Evolutionary conservation across 495 filamentous ascomycete genomes (phyloP), one percentile per base, ranked within the genome.

Genomic region (Penicillium daleae): DNA sequence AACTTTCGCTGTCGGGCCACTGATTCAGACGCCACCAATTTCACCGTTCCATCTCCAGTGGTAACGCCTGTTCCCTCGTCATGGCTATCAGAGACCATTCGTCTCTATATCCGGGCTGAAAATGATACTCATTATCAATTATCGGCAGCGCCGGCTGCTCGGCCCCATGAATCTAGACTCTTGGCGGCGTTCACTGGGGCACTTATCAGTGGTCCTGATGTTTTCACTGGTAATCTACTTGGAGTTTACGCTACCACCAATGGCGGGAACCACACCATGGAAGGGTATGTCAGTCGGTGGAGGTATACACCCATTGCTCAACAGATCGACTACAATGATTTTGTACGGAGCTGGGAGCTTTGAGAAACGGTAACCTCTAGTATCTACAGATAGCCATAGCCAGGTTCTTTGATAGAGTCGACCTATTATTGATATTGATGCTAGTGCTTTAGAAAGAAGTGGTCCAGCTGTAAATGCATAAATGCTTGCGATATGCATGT

Each of bases 171-270:
- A 8, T 52, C 56, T 4, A 50, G 49, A 19, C 50, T 59, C 17
- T 52, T 44, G 12, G 54, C 63, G 24, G 6, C 32, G 5, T 55
- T 50, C 8, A 35, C 57, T n/a, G 55, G 60, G 13, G 50, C 50
- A 12, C 27, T 70, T 6, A 58, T 70, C 7, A 67, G 67, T 50
- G 67, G 67, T 6, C 61, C 42, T 49, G 61, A 58, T 22, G 29
- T 55, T 48, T 70, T 66, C 53, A 64, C 62, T 35, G 68, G 68
- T 51, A 39, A 51, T 37, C 50, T 71, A 4, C 22, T 68, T 15
- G 68, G 66, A n/a, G 60, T 51, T 2, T 71, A 71, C 61, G 66
- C 68, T 26, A 71, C 68, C 21, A 64, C 57, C 19, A 68, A 66
- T 56, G 66, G 63, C 26, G 51, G 51, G 32, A 54, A 54, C 17